These are phyloP conservation scores for Paracorniculantispora psalliotae DNA, from an alignment of 2,329 filamentous ascomycete genomes.

Conservation along the genomic window DNA sequence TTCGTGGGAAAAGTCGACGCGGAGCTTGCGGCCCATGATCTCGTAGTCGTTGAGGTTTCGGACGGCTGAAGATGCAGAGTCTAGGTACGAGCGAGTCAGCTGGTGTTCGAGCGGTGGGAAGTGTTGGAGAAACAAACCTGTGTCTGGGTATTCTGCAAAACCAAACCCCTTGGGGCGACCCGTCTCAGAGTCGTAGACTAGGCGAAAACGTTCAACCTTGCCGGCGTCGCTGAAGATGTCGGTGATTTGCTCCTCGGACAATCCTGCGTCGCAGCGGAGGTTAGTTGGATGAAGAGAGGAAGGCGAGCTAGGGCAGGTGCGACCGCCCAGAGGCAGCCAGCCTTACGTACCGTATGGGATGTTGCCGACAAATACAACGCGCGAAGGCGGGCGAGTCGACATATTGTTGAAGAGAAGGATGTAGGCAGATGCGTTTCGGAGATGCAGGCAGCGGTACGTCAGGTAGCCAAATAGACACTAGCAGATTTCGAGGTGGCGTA, in stretches of 20 bases:
- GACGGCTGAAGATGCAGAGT: constrained; percentile 85
- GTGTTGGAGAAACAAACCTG: constrained; percentile 48
- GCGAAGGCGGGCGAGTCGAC: constrained; percentile 70
- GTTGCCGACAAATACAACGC: constrained; percentile 80
- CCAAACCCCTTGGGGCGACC: constrained; percentile 94
- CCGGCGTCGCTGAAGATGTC: constrained; percentile 90
- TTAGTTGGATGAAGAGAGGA: background rate
- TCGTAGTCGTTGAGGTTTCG: constrained; percentile 94
- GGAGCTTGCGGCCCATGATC: constrained; percentile 87
- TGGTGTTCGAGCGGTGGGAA: background rate
- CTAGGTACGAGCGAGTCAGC: constrained; percentile 29
- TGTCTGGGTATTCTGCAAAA: constrained; percentile 91
- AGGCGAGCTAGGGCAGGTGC: background rate
- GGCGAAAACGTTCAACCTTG: constrained; percentile 83
- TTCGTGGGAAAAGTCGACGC: constrained; percentile 95
- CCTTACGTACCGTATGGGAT: constrained; percentile 66
- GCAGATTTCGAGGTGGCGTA: background rate
- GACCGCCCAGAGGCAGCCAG: background rate
- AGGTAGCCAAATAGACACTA: background rate
- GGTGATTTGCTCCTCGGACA: constrained; percentile 93
- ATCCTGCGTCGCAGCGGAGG: constrained; percentile 50
- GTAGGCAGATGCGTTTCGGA: background rate
- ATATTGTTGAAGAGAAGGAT: constrained; percentile 42
- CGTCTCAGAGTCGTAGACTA: constrained; percentile 94
- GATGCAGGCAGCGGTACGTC: background rate